Base-by-base conservation (phyloP, 805 yeast species). In the Hanseniaspora taiwanica region DNA sequence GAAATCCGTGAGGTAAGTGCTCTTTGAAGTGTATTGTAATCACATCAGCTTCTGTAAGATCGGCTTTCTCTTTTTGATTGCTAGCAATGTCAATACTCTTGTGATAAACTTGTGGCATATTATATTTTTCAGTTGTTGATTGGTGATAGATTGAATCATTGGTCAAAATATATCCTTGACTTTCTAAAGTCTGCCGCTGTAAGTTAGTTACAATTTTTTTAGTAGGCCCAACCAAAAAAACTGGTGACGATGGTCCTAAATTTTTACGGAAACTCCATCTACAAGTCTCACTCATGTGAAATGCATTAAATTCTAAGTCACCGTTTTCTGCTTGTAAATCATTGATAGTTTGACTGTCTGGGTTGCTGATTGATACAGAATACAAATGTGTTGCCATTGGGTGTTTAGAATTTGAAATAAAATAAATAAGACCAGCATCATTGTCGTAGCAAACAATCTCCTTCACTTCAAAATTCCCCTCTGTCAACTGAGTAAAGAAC, bases 331-430 rank as follows among this genome's bases (percentile, higher is more conserved):
- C 43, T 38, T 56, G 58, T 6, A 48, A 3, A 42, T 34, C n/a
- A 31, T 40, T 3, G 50, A 41, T 17, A 18, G 27, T 27, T 3
- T 18, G 33, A 42, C 58, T 35, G 3, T 49, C 40, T 6, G 50
- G 40, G 2, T 48, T 44, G 6, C 54, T 45, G 23, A 81, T 48
- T 14, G 63, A 57, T 2, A 72, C 69, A 1, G 71, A 60, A 53
- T 72, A 75, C 6, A 82, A 48, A 44, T 80, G 85, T 47, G 78
- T 70, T 43, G 76, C 74, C 47, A 76, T 63, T 6, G 51, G 39
- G 6, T 47, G 45, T 14, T 46, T 43, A 7, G 67, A 63, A 44
- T 84, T 78, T 14, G 81, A 72, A 4, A 67, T 50, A 49, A 77
- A 80, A 50, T 69, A 78, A 2, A 81, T 58, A 5, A 58, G 54